Base-by-base conservation (phyloP, 495 filamentous ascomycete genomes). In the Tuber borchii region DNA sequence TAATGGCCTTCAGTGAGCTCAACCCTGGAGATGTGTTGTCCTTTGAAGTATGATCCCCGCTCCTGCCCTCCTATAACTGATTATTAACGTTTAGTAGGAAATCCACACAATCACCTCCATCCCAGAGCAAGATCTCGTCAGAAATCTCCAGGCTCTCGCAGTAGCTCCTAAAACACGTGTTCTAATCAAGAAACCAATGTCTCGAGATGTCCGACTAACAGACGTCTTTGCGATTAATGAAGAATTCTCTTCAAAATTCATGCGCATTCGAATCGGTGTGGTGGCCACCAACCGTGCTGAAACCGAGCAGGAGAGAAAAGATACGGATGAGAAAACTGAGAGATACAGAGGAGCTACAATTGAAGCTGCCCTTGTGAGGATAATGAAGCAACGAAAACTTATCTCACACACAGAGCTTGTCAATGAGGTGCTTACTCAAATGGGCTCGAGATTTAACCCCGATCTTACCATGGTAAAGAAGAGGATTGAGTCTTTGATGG, bases 391-490 rank as follows among this genome's bases (percentile, higher is more conserved):
- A 90, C 93, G 95, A 71, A 98, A 97, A 82, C 86, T 90, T 69
- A 87, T 97, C 39, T 84, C 86, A 4, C 96, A 99, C 82, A 89
- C 91, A 40, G 89, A 93, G 73, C 89, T 99, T 45, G 88, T 95
- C 70, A 89, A 87, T 39, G 96, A 98, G 84, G 93, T 95, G 17
- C 90, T 99, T 74, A 86, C 87, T 69, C 93, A 97, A 82, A 87
- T 98, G 3, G 86, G 88, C 1, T 82, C 86, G 39, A 91, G 94
- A 72, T 99, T 99, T 86, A 90, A 91, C 75, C 96, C 95, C 0
- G 95, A 98, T 76, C 87, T 97, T 45, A 87, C 87, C 56, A 92
- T 98, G 87, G 91, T 98, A 85, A 99, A 99, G 86, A 90, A 89
- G 82, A 89, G 92, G n/a, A 93, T 99, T 75, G 95, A 99, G 83